phyloP scores from a whole-genome alignment of 2,329 filamentous ascomycete species.

The Volutella citrinella region DNA sequence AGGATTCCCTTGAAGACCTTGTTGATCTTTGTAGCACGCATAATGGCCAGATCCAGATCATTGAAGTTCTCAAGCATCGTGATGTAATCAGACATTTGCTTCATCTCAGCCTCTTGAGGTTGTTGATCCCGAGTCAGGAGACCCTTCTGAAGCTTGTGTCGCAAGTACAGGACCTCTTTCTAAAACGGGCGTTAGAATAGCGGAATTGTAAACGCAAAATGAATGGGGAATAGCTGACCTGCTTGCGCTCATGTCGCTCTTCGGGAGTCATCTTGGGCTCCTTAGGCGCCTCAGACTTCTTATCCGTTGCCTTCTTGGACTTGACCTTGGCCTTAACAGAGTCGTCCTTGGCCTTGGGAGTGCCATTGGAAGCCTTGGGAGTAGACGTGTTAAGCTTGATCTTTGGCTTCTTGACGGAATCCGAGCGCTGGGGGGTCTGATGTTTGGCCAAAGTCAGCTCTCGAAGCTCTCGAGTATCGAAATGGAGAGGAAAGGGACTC shows the following conservation, averaged over 20 bases:
- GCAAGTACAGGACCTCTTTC: slow-evolving; percentile 84
- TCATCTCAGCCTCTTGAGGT: slow-evolving; percentile 85
- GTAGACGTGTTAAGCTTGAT: slow-evolving; percentile 64
- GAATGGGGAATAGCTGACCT: slow-evolving; percentile 50
- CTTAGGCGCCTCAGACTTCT: slow-evolving; percentile 51
- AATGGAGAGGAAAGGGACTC: slow-evolving; percentile 19
- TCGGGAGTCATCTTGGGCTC: slow-evolving; percentile 58
- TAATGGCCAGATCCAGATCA: slow-evolving; percentile 85
- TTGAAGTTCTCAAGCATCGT: slow-evolving; percentile 74
- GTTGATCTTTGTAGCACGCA: slow-evolving; percentile 92
- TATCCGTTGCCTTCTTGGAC: slow-evolving; percentile 57
- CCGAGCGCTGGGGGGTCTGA: slow-evolving; percentile 55
- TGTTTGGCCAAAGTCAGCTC: slow-evolving; percentile 11
- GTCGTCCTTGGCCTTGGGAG: slow-evolving; percentile 56
- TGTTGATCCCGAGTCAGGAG: slow-evolving; percentile 81
- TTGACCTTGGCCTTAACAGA: slow-evolving; percentile 53
- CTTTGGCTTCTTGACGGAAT: slow-evolving; percentile 66
- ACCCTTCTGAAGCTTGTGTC: slow-evolving; percentile 92
- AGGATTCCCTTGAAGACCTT: slow-evolving; percentile 95
- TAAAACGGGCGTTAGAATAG: slow-evolving; percentile 41
- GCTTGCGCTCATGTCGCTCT: slow-evolving; percentile 57
- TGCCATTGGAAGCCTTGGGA: slow-evolving; percentile 66
- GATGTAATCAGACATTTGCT: slow-evolving; percentile 72
- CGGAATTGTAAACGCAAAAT: too few species aligned
- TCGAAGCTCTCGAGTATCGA: background rate